Evolutionary conservation across 1,284 basidiomycete species (phyloP).

Genomic region (Moesziomyces aphidis): DNA sequence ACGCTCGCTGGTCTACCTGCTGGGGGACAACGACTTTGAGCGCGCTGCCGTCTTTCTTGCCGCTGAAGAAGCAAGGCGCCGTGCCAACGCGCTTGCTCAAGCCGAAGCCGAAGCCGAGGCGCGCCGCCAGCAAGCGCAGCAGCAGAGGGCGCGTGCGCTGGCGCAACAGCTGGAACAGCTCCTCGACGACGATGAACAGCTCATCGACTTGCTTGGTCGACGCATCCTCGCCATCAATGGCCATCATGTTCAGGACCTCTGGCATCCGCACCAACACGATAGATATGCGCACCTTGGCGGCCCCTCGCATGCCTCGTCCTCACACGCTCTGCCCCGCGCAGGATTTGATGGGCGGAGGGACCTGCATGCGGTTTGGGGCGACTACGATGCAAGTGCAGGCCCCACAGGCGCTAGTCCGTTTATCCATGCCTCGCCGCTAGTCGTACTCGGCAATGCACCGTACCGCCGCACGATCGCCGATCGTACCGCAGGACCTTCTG

Average conservation of each 20-base stretch:
- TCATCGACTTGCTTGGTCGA: constrained; percentile 48
- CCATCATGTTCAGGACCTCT: constrained; percentile 36
- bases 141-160: constrained; percentile 8
- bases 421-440: constrained; percentile 32
- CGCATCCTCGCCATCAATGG: constrained; percentile 48
- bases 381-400: background rate
- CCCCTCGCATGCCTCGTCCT: constrained; percentile 1
- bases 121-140: constrained; percentile 6
- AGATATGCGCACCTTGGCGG: background rate
- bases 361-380: constrained; percentile 12
- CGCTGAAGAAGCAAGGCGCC: constrained; percentile 21
- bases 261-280: constrained; percentile 15
- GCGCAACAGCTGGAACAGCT: constrained; percentile 27
- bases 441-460: constrained; percentile 9
- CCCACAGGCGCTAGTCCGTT: constrained; percentile 10
- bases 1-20: constrained; percentile 48
- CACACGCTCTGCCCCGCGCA: background rate
- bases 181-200: constrained; percentile 49
- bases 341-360: constrained; percentile 1
- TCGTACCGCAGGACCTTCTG: too few species aligned
- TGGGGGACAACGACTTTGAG: constrained; percentile 46
- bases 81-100: constrained; percentile 5
- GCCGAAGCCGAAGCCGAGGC: constrained; percentile 26
- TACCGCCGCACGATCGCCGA: constrained; percentile 3
- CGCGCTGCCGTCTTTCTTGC: constrained; percentile 25